Base-by-base conservation (phyloP, 352 stramenopile genomes). In the Phytophthora meadii region DNA sequence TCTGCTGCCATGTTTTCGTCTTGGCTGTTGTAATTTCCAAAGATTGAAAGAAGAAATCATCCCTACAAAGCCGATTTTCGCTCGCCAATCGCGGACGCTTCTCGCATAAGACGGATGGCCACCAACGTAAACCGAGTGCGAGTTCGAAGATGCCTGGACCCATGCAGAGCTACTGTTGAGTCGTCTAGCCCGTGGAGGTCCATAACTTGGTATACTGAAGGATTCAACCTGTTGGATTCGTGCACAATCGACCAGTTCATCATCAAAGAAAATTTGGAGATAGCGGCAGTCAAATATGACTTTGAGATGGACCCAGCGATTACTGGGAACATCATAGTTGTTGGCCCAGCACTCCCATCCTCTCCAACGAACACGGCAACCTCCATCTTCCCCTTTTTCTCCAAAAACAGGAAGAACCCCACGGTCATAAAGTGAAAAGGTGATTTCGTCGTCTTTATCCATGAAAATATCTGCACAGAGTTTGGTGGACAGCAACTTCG, bases 371-470 rank as follows among this genome's bases (percentile, higher is more conserved):
- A 91, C 64, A 12, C 66, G 74, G 45, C 80, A 88, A 1, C 82
- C 82, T 19, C 63, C 64, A 22, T 72, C 58, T 19, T 53, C 46
- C 17, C 54, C 62, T 54, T 47, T 53, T 11, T 55, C 41, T 8
- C 25, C 46, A 28, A 65, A 56, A n/a, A 25, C 55, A 17, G 19
- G 9, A n/a, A 68, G 44, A 12, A 73, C 61, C 1, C 76, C 74
- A 8, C 82, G 78, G 25, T 91, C 82, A 44, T 86, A 91, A 24
- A 91, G 68, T 11, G 65, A 61, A 42, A 88, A 87, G 1, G 53
- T 65, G 19, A 74, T 42, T 40, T 70, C 68, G 1, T 68, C 58
- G 19, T 37, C 49, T 14, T 58, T n/a, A 15, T 27, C 9, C 9
- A 3, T 36, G 30, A 36, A 65, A 25, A 54, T 70, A 8, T 62